Percentiles rank a stretch among this genome's conserved stretches.
These are phyloP conservation scores for Dunaliella primolecta DNA, from an alignment of 139 green algal genomes.

Conservation along the genomic window DNA sequence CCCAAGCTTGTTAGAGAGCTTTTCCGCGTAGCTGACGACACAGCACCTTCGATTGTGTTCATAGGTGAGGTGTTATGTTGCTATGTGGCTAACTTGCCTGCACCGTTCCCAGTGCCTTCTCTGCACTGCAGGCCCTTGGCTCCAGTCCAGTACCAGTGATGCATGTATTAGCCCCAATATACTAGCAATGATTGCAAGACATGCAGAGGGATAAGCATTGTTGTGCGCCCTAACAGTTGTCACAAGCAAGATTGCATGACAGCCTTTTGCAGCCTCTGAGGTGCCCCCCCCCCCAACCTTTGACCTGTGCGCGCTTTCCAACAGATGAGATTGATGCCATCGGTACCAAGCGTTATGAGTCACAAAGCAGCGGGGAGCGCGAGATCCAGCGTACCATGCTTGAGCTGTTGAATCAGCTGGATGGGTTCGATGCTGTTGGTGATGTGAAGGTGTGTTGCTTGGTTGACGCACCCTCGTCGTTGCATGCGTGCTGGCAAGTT, in stretches of 20 bases:
- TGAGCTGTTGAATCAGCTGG: conserved; percentile 97
- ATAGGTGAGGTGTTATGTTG: conserved; percentile 82
- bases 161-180: too few relatives aligned
- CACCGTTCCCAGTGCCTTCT: too few relatives aligned
- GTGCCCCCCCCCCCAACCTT: too few relatives aligned
- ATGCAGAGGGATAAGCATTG: too few relatives aligned
- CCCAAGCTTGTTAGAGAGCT: conserved; percentile 97
- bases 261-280: too few relatives aligned
- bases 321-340: conserved; percentile 99
- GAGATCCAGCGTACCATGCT: conserved; percentile 99
- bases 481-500: background rate
- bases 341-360: conserved; percentile 96
- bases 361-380: conserved; percentile 85
- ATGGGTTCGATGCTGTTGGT: conserved; percentile 91
- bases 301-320: too few relatives aligned
- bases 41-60: conserved; percentile 96
- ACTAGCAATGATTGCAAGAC: too few relatives aligned
- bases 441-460: conserved; percentile 90
- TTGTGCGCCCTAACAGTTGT: too few relatives aligned
- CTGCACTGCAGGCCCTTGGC: too few relatives aligned
- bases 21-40: conserved; percentile 94
- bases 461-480: background rate
- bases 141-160: too few relatives aligned
- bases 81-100: too few relatives aligned
- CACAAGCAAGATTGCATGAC: too few relatives aligned